Evolutionary conservation across 2,329 filamentous ascomycete genomes (phyloP), one percentile per base, ranked within the genome.

Genomic region (Epichloe sibirici): DNA sequence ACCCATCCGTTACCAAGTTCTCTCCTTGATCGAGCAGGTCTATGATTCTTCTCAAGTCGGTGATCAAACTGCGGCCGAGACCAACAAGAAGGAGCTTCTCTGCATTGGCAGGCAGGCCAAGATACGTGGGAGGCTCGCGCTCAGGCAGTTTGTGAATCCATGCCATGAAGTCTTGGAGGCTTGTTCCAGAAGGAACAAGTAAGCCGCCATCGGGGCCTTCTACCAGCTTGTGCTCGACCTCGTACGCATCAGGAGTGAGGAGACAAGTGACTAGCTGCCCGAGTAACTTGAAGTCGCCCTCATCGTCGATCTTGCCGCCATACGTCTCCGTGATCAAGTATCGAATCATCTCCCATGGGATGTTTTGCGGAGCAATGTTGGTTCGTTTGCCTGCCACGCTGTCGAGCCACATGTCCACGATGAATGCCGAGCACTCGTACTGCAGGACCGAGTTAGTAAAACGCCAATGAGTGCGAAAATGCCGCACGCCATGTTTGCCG

Each of bases 391-490:
- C 82, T 3, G 91, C 87, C 35, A 88, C 82, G 4, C 76, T 76
- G 61, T 96, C 89, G 57, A 96, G 78, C 93, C 93, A 98, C 35
- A 86, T 88, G 65, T 98, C 93, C 60, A 97, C 89, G 58, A 98
- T 94, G 68, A 88, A 93, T 51, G 89, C 88, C 45, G 88, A 95
- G 71, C 93, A 98, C 77, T 98, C 91, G 69, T 97, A 97, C 87
- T 93, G 51, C 44, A 39, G 25, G 15, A 48, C 11, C n/a, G n/a
- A 9, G 21, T 53, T 35, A 53, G 52, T 25, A 45, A 31, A 25
- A 8, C 35, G 45, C 13, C 43, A 42, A 57, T 56, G 51, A 58
- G 52, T 47, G 53, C 55, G 45, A 43, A 45, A 11, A 15, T 38
- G 15, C 12, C 44, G 13, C 31, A 2, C 11, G 5, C 25, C 13